A percentile compares a stretch with the other conserved stretches of the same genome.
Evolutionary conservation across 2,329 filamentous ascomycete species (phyloP).

Genomic region (Pseudonectria buxi): DNA sequence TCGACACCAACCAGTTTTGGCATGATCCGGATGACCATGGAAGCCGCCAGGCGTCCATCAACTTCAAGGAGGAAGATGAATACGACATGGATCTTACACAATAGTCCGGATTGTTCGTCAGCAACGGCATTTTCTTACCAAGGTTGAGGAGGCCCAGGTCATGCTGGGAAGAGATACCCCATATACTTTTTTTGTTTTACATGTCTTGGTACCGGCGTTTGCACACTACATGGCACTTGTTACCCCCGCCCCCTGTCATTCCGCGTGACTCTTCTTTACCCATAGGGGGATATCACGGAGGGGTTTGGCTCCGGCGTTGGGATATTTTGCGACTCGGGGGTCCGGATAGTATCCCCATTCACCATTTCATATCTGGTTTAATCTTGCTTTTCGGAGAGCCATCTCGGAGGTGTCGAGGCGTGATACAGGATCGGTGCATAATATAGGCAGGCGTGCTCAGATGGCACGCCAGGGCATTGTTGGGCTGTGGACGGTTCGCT

Average conservation of each 20-base stretch:
- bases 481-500: background rate
- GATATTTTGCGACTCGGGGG: too few relatives aligned
- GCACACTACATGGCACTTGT: too few relatives aligned
- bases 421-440: too few relatives aligned
- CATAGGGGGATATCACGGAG: too few relatives aligned
- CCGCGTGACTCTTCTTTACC: too few relatives aligned
- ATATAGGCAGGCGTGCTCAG: too few relatives aligned
- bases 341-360: too few relatives aligned
- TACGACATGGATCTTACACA: slow-evolving; percentile 70
- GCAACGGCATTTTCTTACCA: slow-evolving; percentile 4
- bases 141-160: background rate
- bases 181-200: slow-evolving; percentile 1
- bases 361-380: background rate
- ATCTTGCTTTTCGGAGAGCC: background rate
- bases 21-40: slow-evolving; percentile 65
- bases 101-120: slow-evolving; percentile 9
- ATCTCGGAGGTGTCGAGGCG: too few relatives aligned
- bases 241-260: too few relatives aligned
- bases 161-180: too few relatives aligned
- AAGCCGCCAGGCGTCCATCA: slow-evolving; percentile 58
- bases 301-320: too few relatives aligned
- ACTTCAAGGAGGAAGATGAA: slow-evolving; percentile 93
- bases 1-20: slow-evolving; percentile 54
- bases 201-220: slow-evolving; percentile 1
- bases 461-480: too few relatives aligned